Evolutionary conservation across 2,329 filamentous ascomycete species (phyloP).

Genomic region (Aspergillus alliaceus): DNA sequence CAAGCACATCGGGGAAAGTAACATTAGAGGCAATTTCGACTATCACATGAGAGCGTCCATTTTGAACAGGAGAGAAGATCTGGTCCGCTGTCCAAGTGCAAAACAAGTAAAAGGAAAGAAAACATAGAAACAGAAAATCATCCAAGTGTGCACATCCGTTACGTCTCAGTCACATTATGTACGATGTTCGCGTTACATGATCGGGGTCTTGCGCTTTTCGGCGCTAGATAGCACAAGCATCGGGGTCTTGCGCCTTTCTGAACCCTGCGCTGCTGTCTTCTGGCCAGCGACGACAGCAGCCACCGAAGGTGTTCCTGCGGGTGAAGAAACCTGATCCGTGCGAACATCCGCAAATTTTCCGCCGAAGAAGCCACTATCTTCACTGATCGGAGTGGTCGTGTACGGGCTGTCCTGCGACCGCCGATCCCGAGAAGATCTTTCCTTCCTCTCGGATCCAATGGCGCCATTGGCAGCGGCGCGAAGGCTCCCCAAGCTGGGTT

Average conservation of each 20-base stretch:
- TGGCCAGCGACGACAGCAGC: slow-evolving; percentile 48
- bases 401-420: slow-evolving; percentile 54
- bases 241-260: slow-evolving; percentile 73
- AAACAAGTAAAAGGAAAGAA: slow-evolving; percentile 3
- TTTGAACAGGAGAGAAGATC: background rate
- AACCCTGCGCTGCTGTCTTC: slow-evolving; percentile 57
- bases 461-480: slow-evolving; percentile 78
- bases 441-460: slow-evolving; percentile 83
- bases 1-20: background rate
- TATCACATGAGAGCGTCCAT: background rate
- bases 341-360: slow-evolving; percentile 56
- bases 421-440: slow-evolving; percentile 61
- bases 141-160: slow-evolving; percentile 23
- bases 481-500: slow-evolving; percentile 70
- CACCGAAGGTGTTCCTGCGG: slow-evolving; percentile 35
- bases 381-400: slow-evolving; percentile 64
- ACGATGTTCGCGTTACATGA: slow-evolving; percentile 51
- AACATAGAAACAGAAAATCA: slow-evolving; percentile 24
- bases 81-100: slow-evolving; percentile 4
- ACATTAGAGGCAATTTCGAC: slow-evolving; percentile 5
- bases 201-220: slow-evolving; percentile 81
- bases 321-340: slow-evolving; percentile 36
- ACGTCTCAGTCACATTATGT: slow-evolving; percentile 38
- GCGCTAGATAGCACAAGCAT: slow-evolving; percentile 84
- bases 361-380: slow-evolving; percentile 56